These are phyloP conservation scores for Poa annua DNA, from an alignment of 176 grass and related monocot species.

Conservation along the genomic window DNA sequence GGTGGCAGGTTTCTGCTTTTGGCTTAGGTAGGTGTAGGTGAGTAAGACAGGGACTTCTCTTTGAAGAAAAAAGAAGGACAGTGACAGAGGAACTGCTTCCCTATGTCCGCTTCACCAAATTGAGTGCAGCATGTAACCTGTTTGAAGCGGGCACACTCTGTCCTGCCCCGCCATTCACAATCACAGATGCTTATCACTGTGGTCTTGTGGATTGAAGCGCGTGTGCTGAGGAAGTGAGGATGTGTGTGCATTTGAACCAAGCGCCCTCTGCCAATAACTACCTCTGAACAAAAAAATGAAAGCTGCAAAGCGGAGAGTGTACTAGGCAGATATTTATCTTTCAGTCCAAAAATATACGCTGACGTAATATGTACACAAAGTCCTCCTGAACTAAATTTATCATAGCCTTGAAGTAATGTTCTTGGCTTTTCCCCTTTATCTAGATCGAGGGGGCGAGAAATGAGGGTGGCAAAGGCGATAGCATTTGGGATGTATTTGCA, in stretches of 20 bases:
- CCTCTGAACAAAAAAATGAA: neutral
- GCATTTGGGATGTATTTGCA: constrained; percentile 91
- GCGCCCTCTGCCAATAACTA: neutral
- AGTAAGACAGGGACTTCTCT: neutral
- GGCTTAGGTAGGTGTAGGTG: neutral
- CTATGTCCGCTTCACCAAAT: neutral
- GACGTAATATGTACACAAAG: neutral
- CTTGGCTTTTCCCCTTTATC: constrained; percentile 7
- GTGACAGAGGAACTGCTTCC: neutral
- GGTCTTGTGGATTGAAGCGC: neutral
- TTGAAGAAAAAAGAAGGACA: neutral
- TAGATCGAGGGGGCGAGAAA: constrained; percentile 92
- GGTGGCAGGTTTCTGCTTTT: neutral
- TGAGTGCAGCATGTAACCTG: neutral
- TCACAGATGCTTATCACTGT: neutral
- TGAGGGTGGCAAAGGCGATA: constrained; percentile 91
- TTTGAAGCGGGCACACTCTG: neutral
- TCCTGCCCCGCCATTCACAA: neutral
- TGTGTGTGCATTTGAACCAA: neutral
- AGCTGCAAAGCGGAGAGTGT: neutral
- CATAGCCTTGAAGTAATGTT: neutral
- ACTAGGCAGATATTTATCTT: neutral
- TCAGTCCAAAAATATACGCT: no score
- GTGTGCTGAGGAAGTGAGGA: neutral
- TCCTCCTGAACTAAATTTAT: neutral